These are phyloP conservation scores for Funneliformis caledonium DNA, from an alignment of 371 early-diverging fungal genomes.

Conservation along the genomic window DNA sequence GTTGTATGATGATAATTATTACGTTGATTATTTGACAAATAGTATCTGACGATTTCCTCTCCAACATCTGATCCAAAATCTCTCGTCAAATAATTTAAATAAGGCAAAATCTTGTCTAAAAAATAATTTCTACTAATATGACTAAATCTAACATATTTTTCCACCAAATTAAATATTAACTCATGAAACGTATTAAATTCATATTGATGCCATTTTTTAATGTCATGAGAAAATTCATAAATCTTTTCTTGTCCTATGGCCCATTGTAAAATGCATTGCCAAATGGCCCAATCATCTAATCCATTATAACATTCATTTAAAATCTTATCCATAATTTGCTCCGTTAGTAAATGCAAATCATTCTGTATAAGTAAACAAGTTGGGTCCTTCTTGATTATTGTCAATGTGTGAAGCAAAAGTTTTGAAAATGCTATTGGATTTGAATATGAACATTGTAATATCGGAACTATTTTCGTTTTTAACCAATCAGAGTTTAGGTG, in stretches of 20 bases:
- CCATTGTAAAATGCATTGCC: slow-evolving; percentile 11
- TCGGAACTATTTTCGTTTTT: background rate
- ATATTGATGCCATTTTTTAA: background rate
- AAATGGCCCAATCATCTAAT: slow-evolving; percentile 11
- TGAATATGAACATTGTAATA: background rate
- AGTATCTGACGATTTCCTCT: background rate
- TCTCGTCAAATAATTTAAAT: background rate
- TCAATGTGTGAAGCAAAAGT: background rate
- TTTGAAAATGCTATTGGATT: slow-evolving; percentile 1
- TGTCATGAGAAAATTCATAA: background rate
- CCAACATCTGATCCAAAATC: background rate
- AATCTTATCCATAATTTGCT: background rate
- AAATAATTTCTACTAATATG: slow-evolving; percentile 17
- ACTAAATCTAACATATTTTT: slow-evolving; percentile 9
- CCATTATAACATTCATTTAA: background rate
- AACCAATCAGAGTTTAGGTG: background rate
- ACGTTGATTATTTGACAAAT: background rate
- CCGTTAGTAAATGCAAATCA: slow-evolving; percentile 1
- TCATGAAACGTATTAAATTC: slow-evolving; percentile 10
- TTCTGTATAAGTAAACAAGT: background rate
- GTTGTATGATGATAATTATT: background rate
- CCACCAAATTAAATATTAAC: background rate
- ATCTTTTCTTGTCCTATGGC: background rate
- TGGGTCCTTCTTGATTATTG: background rate
- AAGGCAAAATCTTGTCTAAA: slow-evolving; percentile 7